Evolutionary conservation across 495 filamentous ascomycete genomes (phyloP).

Genomic region (Penicillium longicatenatum): DNA sequence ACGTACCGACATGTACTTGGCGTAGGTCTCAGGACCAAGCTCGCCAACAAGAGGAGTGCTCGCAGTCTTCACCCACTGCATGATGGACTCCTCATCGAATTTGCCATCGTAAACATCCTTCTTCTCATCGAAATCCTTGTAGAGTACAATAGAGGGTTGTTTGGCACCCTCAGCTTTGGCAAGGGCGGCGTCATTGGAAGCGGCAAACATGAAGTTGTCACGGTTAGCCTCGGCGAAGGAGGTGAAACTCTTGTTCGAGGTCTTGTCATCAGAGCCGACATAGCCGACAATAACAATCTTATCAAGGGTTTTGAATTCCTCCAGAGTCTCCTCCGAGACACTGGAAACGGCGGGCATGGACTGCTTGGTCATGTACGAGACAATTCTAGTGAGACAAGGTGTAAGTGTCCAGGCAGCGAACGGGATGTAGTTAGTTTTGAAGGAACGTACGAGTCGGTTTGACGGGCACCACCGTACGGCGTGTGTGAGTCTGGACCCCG

Average conservation of each 20-base stretch:
- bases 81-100: slow-evolving; percentile 75
- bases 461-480: slow-evolving; percentile 86
- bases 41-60: slow-evolving; percentile 93
- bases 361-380: slow-evolving; percentile 99
- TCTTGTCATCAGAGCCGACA: slow-evolving; percentile 81
- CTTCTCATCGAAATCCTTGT: slow-evolving; percentile 98
- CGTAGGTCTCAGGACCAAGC: slow-evolving; percentile 96
- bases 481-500: slow-evolving; percentile 81
- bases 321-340: slow-evolving; percentile 75
- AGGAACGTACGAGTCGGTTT: slow-evolving; percentile 78
- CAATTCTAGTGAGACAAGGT: slow-evolving; percentile 59
- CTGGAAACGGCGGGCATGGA: slow-evolving; percentile 87
- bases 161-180: slow-evolving; percentile 89
- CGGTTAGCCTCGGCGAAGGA: slow-evolving; percentile 79
- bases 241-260: slow-evolving; percentile 77
- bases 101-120: slow-evolving; percentile 80
- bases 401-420: slow-evolving; percentile 26
- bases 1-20: slow-evolving; percentile 87
- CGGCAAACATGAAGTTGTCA: slow-evolving; percentile 90
- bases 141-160: slow-evolving; percentile 85
- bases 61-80: slow-evolving; percentile 78
- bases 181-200: slow-evolving; percentile 76
- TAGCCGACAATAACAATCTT: slow-evolving; percentile 95
- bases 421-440: background rate
- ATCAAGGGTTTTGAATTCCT: slow-evolving; percentile 96